Evolutionary conservation across 805 yeast genomes (phyloP).

Genomic region (Monosporozyma unispora): DNA sequence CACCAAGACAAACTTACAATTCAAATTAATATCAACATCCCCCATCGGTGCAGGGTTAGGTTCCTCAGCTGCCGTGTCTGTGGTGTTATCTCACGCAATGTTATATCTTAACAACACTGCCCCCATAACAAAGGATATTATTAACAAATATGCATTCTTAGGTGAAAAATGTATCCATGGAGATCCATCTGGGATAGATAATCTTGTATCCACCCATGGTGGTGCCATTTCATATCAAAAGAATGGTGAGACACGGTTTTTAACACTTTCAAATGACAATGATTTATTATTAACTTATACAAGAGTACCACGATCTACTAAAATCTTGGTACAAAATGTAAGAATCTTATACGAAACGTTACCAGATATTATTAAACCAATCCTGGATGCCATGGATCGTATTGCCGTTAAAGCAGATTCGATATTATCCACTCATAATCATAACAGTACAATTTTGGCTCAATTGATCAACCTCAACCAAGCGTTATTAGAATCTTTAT

Average conservation of each 20-base stretch:
- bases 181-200: conserved; percentile 93
- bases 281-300: conserved; percentile 74
- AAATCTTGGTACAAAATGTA: conserved; percentile 72
- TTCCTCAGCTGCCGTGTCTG: conserved; percentile 84
- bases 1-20: not conserved
- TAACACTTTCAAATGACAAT: conserved; percentile 1
- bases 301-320: conserved; percentile 78
- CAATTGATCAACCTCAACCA: conserved; percentile 76
- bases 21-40: conserved; percentile 20
- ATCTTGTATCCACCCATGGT: conserved; percentile 91
- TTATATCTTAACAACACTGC: conserved; percentile 32
- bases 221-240: conserved; percentile 91
- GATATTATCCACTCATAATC: conserved; percentile 30
- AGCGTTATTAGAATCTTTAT: conserved; percentile 73
- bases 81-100: conserved; percentile 71
- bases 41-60: conserved; percentile 98
- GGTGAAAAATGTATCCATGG: conserved; percentile 97
- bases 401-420: conserved; percentile 37
- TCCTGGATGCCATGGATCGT: conserved; percentile 69
- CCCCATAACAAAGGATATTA: conserved; percentile 41
- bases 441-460: not conserved
- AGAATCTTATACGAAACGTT: conserved; percentile 40
- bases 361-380: conserved; percentile 46
- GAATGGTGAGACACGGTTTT: not conserved
- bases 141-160: conserved; percentile 81